Base-by-base conservation (phyloP, 129 eudicot species). In the Flaveria trinervia region DNA sequence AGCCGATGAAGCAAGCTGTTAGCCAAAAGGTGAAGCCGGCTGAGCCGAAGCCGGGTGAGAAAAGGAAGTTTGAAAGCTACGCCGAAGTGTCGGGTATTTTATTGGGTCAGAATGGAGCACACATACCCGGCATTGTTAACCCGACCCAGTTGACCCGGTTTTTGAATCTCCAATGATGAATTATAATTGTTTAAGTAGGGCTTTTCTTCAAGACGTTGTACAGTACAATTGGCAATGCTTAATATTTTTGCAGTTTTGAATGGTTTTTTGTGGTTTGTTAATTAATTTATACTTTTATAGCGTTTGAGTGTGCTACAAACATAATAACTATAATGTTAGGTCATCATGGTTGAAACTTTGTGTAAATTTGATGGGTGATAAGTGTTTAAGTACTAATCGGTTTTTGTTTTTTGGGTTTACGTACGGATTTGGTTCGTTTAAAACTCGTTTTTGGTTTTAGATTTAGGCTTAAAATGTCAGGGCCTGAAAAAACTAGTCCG, bases 121-220 rank as follows among this genome's bases (percentile, higher is more conserved):
- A 85, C 41, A 61, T 85, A 73, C 87, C 89, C 14, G 92, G 87
- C 10, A 80, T 85, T 70, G 81, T 88, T 60, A 87, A 84, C 88
- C 88, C 91, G 78, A 79, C 88, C 83, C 91, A 87, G 18, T 67
- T 87, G 73, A 77, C 72, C 25, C 82, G 77, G 9, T 80, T 73
- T 73, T 69, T 80, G 22, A 78, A 83, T 78, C 1, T 9, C 11
- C 75, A 73, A 70, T 77, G 71, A 33, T 15, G 36, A 55, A 9
- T 56, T 56, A 17, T 68, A 17, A 66, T 72, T 25, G 4, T 20
- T 43, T 54, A 23, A n/a, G 41, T 60, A 3, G 67, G 46, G 25
- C 78, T 33, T 59, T 13, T 49, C 12, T 56, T 44, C 16, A 23
- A 55, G 17, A 25, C 56, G 62, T 77, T 77, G 75, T 77, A 77